Percentiles rank a stretch among this genome's conserved stretches.
These are phyloP conservation scores for Choiromyces venosus DNA, from an alignment of 495 filamentous ascomycete genomes.

Conservation along the genomic window DNA sequence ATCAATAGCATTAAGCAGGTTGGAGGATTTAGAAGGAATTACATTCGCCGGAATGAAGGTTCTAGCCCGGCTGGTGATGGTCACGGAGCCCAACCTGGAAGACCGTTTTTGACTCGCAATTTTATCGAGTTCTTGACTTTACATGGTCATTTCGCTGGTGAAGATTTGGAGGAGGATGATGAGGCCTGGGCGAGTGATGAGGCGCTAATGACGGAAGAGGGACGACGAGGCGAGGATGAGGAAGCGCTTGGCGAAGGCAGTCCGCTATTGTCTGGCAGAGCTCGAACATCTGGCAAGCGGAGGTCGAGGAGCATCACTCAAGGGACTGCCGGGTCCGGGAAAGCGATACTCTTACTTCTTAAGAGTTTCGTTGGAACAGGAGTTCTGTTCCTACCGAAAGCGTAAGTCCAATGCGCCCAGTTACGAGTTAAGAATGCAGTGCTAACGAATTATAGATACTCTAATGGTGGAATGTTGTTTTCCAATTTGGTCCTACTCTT, in stretches of 20 bases:
- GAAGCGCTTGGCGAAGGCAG: conserved; percentile 74
- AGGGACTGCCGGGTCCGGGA: conserved; percentile 40
- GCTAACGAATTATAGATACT: conserved; percentile 47
- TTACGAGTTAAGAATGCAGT: background rate
- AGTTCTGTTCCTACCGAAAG: conserved; percentile 90
- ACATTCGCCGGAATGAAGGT: conserved; percentile 55
- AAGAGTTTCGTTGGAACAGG: conserved; percentile 98
- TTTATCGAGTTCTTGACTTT: conserved; percentile 93
- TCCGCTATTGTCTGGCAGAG: conserved; percentile 53
- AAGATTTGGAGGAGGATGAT: conserved; percentile 92
- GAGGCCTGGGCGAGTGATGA: conserved; percentile 77
- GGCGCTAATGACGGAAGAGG: conserved; percentile 67
- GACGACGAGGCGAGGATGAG: conserved; percentile 56
- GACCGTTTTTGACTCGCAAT: conserved; percentile 72
- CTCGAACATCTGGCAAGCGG: conserved; percentile 61
- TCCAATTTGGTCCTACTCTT: conserved; percentile 80
- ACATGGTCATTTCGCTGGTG: conserved; percentile 95
- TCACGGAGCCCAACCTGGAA: conserved; percentile 44
- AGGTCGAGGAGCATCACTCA: conserved; percentile 51
- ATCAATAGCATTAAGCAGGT: conserved; percentile 85
- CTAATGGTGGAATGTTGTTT: conserved; percentile 97
- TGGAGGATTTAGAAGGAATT: conserved; percentile 88
- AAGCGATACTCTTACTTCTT: conserved; percentile 72
- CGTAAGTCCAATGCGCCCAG: conserved; percentile 42
- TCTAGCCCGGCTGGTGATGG: conserved; percentile 42